Base-by-base conservation (phyloP, 441 rosid species). In the Theobroma grandiflorum region DNA sequence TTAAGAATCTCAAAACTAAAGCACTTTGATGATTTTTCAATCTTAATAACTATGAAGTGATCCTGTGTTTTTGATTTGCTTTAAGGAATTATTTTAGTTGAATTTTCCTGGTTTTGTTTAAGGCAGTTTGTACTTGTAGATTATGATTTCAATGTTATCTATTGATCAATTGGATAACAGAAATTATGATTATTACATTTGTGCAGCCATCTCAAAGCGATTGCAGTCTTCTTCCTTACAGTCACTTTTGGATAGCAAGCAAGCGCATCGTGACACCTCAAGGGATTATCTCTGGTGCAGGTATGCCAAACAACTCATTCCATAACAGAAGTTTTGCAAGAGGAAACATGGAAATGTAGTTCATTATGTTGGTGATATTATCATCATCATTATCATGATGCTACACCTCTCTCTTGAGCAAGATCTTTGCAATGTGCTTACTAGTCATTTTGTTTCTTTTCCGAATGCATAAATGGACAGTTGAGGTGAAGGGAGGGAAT, bases 281-380 rank as follows among this genome's bases (percentile, higher is more conserved):
- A 26, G 95, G 94, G 52, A 77, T 93, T 65, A 88, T 95, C 81
- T 87, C 97, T 43, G 98, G 95, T 49, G 97, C 98, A 86, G 97
- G 99, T 95, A 77, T 53, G 84, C 79, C 52, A 18, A 22, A 14
- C 2, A 57, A 33, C 4, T 35, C 12, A 3, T 49, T 37, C 10
- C 20, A 3, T 33, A 10, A 12, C 45, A 22, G n/a, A 45, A 47
- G 73, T 45, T 45, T 68, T 45, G 73, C 35, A 14, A 3, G 75
- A 71, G 40, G 15, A n/a, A 72, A 55, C 76, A 55, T 72, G 59
- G 31, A 37, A 72, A 37, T 37, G 63, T 72, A 16, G 31, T 53
- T 72, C 37, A 58, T 74, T 40, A 58, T 58, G 77, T 58, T 47
- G 40, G 6, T n/a, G 33, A 50, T 53, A 37, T 72, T 37, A 6